phyloP scores from a whole-genome alignment of 176 grass and related monocot species.

The Tuctoria greenei region DNA sequence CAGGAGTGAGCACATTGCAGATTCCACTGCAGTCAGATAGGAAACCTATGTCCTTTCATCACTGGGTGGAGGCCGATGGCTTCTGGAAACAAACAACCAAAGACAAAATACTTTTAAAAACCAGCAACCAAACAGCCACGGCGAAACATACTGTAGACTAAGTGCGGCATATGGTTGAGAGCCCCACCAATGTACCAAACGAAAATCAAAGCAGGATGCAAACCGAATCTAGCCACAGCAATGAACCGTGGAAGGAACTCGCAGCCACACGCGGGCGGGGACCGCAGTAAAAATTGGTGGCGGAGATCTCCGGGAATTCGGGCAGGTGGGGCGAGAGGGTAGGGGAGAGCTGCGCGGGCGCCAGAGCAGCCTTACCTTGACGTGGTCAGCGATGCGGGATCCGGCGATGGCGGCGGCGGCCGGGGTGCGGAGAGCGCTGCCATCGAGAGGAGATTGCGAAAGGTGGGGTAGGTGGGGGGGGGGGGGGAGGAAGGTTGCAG shows the following conservation, averaged over 20 bases:
- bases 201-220: neutral
- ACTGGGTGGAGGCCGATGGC: neutral
- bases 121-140: neutral
- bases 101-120: neutral
- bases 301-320: neutral
- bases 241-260: neutral
- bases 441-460: constrained; percentile 38
- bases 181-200: neutral
- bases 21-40: neutral
- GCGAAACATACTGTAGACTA: too few species aligned
- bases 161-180: neutral
- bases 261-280: too few species aligned
- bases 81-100: neutral
- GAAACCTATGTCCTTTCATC: too few species aligned
- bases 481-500: neutral
- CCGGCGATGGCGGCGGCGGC: constrained; percentile 50
- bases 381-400: constrained; percentile 52
- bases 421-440: constrained; percentile 72
- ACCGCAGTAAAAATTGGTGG: neutral
- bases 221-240: constrained; percentile 2
- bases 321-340: neutral
- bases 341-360: too few species aligned
- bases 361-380: constrained; percentile 45
- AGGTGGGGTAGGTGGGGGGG: too few species aligned
- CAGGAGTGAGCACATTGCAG: neutral